Evolutionary conservation across 2,329 filamentous ascomycete genomes (phyloP).

Genomic region (Lasiodiplodia sp.): DNA sequence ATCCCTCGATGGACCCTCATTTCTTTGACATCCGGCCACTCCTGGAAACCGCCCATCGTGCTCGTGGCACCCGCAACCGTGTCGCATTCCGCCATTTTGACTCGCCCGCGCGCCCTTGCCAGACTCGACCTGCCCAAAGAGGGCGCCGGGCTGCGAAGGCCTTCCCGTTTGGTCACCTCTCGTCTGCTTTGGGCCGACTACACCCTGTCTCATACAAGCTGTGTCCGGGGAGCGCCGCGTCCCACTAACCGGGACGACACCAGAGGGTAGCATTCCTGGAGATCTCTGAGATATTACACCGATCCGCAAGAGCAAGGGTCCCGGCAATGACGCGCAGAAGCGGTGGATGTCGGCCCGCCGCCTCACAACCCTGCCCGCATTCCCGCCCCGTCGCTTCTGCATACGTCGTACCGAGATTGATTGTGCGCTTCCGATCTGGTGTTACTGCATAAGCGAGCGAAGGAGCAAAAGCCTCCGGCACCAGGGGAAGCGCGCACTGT

Average conservation of each 20-base stretch:
- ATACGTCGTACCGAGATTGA: constrained; percentile 28
- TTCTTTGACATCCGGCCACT: constrained; percentile 15
- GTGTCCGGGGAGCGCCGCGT: constrained; percentile 15
- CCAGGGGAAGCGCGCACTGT: constrained; percentile 23
- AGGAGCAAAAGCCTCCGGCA: constrained; percentile 28
- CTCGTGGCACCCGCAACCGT: constrained; percentile 8
- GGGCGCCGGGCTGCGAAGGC: constrained; percentile 3
- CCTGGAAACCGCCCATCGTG: neutral
- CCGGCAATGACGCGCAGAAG: constrained; percentile 25
- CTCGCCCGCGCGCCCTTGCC: constrained; percentile 3
- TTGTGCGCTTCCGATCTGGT: constrained; percentile 28
- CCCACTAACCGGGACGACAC: constrained; percentile 26
- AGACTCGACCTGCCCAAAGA: constrained; percentile 10
- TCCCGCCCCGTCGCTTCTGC: constrained; percentile 27
- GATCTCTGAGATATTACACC: constrained; percentile 25
- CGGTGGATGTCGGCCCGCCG: constrained; percentile 23
- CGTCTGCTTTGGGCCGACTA: constrained; percentile 5
- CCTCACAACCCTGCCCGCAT: constrained; percentile 13
- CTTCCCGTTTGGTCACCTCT: neutral
- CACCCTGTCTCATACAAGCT: constrained; percentile 11
- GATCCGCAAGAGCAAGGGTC: constrained; percentile 23
- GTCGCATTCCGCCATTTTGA: constrained; percentile 16
- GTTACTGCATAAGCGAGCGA: constrained; percentile 27
- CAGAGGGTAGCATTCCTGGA: constrained; percentile 19
- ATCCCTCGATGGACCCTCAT: constrained; percentile 15